Conservation (phyloP, 345 rosid genomes). For the Brassica nigra region DNA sequence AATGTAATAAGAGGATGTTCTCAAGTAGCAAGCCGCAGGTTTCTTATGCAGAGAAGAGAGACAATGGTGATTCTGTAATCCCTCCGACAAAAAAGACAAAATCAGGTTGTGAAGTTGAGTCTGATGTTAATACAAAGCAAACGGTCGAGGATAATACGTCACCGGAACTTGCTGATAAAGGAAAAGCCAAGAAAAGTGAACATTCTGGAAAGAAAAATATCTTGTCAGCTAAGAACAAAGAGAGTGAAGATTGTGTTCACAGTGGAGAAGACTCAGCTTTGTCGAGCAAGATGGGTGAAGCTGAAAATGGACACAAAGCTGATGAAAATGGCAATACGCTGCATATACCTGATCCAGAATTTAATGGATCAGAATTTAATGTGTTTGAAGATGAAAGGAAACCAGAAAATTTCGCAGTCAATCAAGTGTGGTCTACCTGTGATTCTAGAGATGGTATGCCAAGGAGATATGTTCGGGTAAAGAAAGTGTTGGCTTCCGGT, state of each 20-base stretch:
- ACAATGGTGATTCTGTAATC: constrained; percentile 44
- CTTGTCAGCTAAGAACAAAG: constrained; percentile 35
- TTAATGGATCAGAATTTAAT: too few species aligned
- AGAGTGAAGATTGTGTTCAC: constrained; percentile 26
- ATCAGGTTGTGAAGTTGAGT: constrained; percentile 12
- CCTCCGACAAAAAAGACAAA: constrained; percentile 49
- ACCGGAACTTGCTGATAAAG: constrained; percentile 32
- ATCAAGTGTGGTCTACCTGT: constrained; percentile 80
- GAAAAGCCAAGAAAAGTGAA: constrained; percentile 30
- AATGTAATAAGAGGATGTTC: constrained; percentile 48
- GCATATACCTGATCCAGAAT: constrained; percentile 61
- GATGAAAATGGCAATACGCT: constrained; percentile 22
- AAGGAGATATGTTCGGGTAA: constrained; percentile 65
- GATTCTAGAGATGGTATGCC: constrained; percentile 85
- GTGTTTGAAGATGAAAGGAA: constrained; percentile 55
- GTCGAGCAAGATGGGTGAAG: constrained; percentile 26
- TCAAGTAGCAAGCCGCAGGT: constrained; percentile 53
- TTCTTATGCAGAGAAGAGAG: constrained; percentile 35
- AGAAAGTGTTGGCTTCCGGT: constrained; percentile 50
- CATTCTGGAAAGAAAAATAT: constrained; percentile 31
- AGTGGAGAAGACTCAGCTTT: constrained; percentile 41
- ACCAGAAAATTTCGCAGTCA: constrained; percentile 52
- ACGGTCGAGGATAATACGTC: constrained; percentile 21
- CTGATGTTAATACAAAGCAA: constrained; percentile 23
- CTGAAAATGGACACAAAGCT: constrained; percentile 29